phyloP scores from a whole-genome alignment of 108 stramenopile genomes.

The Nitzschia sp. region DNA sequence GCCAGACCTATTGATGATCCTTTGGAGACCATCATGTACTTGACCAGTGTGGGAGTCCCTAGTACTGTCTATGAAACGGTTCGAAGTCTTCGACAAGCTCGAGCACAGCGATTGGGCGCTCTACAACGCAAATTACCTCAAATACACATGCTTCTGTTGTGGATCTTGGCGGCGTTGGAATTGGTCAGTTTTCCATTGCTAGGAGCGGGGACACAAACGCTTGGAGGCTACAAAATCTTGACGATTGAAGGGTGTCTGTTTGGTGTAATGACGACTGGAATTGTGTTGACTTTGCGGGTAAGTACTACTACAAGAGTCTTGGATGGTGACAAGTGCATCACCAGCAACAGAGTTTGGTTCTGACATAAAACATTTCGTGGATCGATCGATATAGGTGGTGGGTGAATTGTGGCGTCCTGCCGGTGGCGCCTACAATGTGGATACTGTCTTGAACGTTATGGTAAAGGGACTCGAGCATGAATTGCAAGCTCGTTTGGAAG shows the following conservation, averaged over 20 bases:
- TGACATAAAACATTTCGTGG: background rate
- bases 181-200: conserved; percentile 80
- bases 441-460: conserved; percentile 77
- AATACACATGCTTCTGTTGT: conserved; percentile 76
- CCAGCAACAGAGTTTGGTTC: background rate
- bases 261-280: conserved; percentile 83
- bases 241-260: conserved; percentile 81
- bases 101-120: conserved; percentile 75
- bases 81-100: conserved; percentile 75
- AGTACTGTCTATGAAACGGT: conserved; percentile 89
- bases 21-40: conserved; percentile 84
- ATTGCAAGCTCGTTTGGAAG: conserved; percentile 66
- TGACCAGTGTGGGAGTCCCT: conserved; percentile 89
- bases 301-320: conserved; percentile 1
- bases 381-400: conserved; percentile 40
- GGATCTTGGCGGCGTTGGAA: conserved; percentile 74
- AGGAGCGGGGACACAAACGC: conserved; percentile 82
- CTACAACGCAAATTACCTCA: conserved; percentile 79
- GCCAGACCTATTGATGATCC: conserved; percentile 86
- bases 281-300: conserved; percentile 74
- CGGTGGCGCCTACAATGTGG: conserved; percentile 90
- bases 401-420: conserved; percentile 76
- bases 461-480: conserved; percentile 84
- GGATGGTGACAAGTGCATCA: too few relatives aligned
- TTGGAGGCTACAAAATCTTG: conserved; percentile 81